These are phyloP conservation scores for Centella asiatica DNA, from an alignment of 129 eudicot genomes.

Conservation along the genomic window DNA sequence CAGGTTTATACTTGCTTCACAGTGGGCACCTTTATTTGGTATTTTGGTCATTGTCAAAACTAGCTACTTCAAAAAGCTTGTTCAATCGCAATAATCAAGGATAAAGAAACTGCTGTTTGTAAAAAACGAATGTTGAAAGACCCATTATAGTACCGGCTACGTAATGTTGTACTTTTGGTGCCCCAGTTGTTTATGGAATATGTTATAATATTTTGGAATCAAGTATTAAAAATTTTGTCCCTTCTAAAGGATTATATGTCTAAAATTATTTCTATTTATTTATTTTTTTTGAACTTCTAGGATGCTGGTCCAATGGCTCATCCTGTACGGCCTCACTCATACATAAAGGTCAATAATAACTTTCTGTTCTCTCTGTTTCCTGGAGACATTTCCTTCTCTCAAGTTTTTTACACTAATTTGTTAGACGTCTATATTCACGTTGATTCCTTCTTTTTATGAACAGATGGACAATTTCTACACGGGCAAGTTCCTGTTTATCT, in stretches of 20 bases:
- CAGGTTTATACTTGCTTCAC: conserved; percentile 49
- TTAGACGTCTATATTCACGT: background rate
- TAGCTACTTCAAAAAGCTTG: too few species aligned
- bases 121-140: too few species aligned
- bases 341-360: conserved; percentile 55
- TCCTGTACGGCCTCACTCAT: conserved; percentile 95
- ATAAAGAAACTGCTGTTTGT: too few species aligned
- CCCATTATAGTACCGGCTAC: background rate
- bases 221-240: background rate
- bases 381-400: background rate
- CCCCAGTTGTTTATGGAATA: background rate
- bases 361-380: background rate
- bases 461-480: conserved; percentile 99
- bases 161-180: background rate
- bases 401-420: background rate
- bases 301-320: conserved; percentile 99
- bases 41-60: too few species aligned
- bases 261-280: too few species aligned
- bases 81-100: too few species aligned
- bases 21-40: too few species aligned
- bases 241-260: background rate
- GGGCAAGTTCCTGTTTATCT: conserved; percentile 34
- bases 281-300: conserved; percentile 38
- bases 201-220: background rate
- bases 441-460: background rate